Evolutionary conservation across 306 rosid species (phyloP).

Genomic region (Prunus dulcis): DNA sequence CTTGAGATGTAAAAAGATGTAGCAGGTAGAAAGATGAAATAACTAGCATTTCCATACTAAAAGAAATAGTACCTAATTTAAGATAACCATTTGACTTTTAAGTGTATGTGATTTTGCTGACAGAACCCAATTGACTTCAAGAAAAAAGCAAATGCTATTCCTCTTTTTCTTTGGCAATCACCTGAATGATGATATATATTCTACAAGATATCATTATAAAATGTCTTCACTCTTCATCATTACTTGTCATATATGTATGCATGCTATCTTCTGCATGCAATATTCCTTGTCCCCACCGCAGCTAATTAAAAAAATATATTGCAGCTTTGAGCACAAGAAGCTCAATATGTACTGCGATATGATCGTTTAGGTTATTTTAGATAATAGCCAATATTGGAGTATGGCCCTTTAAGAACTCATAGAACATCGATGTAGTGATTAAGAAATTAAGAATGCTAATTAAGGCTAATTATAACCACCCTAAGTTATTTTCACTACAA

Average conservation of each 20-base stretch:
- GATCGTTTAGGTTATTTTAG: too few species aligned
- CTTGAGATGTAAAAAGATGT: too few species aligned
- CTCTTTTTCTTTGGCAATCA: slow-evolving; percentile 28
- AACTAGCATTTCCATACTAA: neutral
- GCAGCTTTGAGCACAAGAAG: neutral
- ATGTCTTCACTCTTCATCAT: slow-evolving; percentile 28
- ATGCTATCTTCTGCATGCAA: neutral
- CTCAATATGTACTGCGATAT: neutral
- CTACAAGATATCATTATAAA: neutral
- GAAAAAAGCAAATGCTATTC: slow-evolving; percentile 1
- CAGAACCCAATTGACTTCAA: slow-evolving; percentile 25
- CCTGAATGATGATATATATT: slow-evolving; percentile 26
- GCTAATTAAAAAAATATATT: neutral
- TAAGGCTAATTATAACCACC: too few species aligned
- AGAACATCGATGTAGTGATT: too few species aligned
- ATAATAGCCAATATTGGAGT: too few species aligned
- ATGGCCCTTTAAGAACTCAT: too few species aligned
- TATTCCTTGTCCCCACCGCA: neutral
- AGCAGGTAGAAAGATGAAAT: neutral
- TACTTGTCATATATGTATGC: slow-evolving; percentile 12
- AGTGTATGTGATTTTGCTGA: neutral
- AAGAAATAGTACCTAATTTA: slow-evolving; percentile 4
- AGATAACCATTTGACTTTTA: slow-evolving; percentile 27
- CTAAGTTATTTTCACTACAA: too few species aligned
- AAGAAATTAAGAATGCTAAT: too few species aligned